Evolutionary conservation across 805 yeast genomes (phyloP), one percentile per base, ranked within the genome.

Genomic region (Lipomyces oligophaga): DNA sequence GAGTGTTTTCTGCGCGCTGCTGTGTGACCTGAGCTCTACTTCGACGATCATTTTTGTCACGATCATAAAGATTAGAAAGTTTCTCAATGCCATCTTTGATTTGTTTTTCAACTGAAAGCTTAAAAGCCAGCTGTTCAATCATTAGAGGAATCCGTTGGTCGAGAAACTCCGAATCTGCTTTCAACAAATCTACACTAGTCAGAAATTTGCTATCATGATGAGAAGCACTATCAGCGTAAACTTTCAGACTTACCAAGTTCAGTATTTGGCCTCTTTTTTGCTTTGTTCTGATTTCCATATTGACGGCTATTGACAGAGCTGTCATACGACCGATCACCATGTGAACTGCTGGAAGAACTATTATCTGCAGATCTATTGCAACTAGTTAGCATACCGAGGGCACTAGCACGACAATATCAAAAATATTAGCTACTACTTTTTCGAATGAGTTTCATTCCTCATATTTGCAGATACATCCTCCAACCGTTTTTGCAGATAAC

Each of bases 101-200:
- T 67, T 93, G 95, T 58, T 85, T 80, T 65, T 93, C 99, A 31
- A 90, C 95, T 61, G 90, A 93, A 37, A 90, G 74, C 67, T 93
- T 93, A 66, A 90, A 88, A 63, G 89, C 96, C 49, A 93, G 73
- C 66, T 88, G 95, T 67, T 89, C 97, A 45, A 90, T 75, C 97
- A 93, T 89, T 59, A 85, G 81, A 67, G 87, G 96, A 61, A 93
- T 93, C 54, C 93, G 78, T 60, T 93, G 96, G 8, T 97, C 96
- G 57, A 93, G 70, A 0, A 95, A 85, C 0, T 97, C 96, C 58
- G 96, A 85, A 60, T 93, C 97, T 62, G 87, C 88, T 59, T 88
- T 88, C 63, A 87, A 75, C 46, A 93, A 72, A 64, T 93, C 98
- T 51, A 30, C 20, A 32, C n/a, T 8, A 28, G 13, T 34, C 27